phyloP scores from a whole-genome alignment of 2,329 filamentous ascomycete species.

The Fusarium sp. region DNA sequence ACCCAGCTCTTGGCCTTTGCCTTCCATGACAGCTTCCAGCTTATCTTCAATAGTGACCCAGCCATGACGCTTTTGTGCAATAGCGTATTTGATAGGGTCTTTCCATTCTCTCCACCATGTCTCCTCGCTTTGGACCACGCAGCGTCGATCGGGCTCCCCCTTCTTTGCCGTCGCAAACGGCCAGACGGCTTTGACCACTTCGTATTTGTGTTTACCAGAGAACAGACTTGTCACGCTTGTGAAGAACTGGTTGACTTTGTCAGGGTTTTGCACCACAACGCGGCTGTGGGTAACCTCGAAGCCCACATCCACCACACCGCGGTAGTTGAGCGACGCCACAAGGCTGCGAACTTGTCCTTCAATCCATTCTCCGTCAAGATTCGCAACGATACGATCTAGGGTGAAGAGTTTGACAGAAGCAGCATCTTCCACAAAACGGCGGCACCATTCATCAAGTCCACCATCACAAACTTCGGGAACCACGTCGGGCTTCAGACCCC shows the following conservation, averaged over 20 bases:
- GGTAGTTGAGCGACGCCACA: conserved; percentile 61
- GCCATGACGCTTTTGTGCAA: conserved; percentile 55
- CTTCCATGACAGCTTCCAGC: conserved; percentile 64
- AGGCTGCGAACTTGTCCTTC: conserved; percentile 65
- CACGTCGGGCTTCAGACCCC: conserved; percentile 55
- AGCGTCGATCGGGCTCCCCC: conserved; percentile 58
- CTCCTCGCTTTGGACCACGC: conserved; percentile 66
- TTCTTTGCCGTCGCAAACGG: conserved; percentile 63
- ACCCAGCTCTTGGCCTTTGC: conserved; percentile 52
- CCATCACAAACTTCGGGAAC: conserved; percentile 57
- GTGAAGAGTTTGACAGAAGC: conserved; percentile 60
- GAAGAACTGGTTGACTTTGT: conserved; percentile 65
- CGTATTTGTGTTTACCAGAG: conserved; percentile 64
- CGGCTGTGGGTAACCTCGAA: conserved; percentile 63
- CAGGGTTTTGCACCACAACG: conserved; percentile 62
- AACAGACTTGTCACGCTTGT: conserved; percentile 64
- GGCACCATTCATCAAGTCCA: conserved; percentile 62
- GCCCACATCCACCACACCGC: conserved; percentile 59
- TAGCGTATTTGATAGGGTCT: conserved; percentile 55
- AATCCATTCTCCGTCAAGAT: conserved; percentile 65
- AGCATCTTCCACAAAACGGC: conserved; percentile 59
- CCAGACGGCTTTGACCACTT: conserved; percentile 67
- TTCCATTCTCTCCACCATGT: conserved; percentile 62
- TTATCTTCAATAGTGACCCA: conserved; percentile 64
- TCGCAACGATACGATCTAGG: conserved; percentile 63